Percentiles rank a stretch among this genome's conserved stretches.
These are phyloP conservation scores for Saccharomycopsis crataegensis DNA, from an alignment of 1,139 yeast genomes.

Conservation along the genomic window DNA sequence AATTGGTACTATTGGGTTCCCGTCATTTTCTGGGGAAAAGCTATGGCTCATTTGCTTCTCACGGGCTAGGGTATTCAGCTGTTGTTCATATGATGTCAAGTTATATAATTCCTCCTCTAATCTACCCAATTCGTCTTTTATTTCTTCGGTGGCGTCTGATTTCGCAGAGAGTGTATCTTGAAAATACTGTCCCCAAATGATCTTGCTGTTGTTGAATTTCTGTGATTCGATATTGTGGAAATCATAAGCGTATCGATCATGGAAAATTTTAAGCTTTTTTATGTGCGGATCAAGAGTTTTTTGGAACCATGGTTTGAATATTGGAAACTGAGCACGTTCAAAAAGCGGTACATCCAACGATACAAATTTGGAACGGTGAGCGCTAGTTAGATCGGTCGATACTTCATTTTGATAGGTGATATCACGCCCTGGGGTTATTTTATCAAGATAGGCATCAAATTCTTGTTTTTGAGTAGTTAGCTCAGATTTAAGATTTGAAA, in stretches of 20 bases:
- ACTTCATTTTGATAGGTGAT: not conserved
- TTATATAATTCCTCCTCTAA: conserved; percentile 26
- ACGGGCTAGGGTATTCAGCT: too few species aligned
- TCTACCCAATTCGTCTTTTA: conserved; percentile 19
- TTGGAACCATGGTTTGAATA: conserved; percentile 26
- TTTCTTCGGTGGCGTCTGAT: conserved; percentile 19
- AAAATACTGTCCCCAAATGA: conserved; percentile 20
- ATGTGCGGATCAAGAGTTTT: conserved; percentile 21
- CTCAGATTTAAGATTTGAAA: not conserved
- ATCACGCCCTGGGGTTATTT: not conserved
- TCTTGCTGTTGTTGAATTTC: conserved; percentile 24
- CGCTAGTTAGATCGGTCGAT: not conserved
- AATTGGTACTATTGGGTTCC: too few species aligned
- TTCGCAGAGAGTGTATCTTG: conserved; percentile 17
- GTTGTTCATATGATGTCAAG: not conserved
- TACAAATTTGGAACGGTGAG: not conserved
- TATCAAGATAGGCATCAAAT: conserved; percentile 18
- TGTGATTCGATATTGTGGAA: conserved; percentile 24
- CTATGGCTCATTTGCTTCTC: too few species aligned
- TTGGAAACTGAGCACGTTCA: conserved; percentile 18
- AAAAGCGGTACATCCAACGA: conserved; percentile 10
- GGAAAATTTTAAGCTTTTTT: conserved; percentile 19
- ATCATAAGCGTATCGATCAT: conserved; percentile 22
- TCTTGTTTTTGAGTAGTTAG: not conserved
- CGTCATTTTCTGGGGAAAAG: too few species aligned